phyloP scores from a whole-genome alignment of 2,329 filamentous ascomycete genomes.

The Grosmannia huntii region DNA sequence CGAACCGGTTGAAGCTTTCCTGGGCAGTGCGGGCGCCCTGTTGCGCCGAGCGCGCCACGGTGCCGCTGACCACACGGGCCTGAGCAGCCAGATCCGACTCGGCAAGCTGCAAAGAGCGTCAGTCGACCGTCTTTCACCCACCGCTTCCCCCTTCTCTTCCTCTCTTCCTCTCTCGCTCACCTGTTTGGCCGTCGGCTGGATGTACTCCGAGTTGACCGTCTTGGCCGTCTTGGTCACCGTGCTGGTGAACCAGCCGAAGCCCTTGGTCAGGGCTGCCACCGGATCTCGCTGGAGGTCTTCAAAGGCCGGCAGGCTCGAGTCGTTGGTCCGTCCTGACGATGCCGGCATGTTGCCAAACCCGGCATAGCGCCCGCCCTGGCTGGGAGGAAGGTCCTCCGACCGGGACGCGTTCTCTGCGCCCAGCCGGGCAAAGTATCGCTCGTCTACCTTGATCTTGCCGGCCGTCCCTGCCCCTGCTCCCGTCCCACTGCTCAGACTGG shows the following conservation, averaged over 20 bases:
- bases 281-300: slow-evolving; percentile 89
- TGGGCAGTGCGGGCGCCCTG: slow-evolving; percentile 62
- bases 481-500: slow-evolving; percentile 6
- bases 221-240: slow-evolving; percentile 86
- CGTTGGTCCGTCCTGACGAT: slow-evolving; percentile 30
- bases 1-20: slow-evolving; percentile 72
- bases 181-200: slow-evolving; percentile 85
- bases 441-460: slow-evolving; percentile 54
- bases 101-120: slow-evolving; percentile 43
- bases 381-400: slow-evolving; percentile 64
- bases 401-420: slow-evolving; percentile 72
- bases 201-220: slow-evolving; percentile 78
- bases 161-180: slow-evolving; percentile 30
- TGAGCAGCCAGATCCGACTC: slow-evolving; percentile 66
- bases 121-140: neutral
- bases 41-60: slow-evolving; percentile 53
- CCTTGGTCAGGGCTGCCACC: slow-evolving; percentile 74
- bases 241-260: slow-evolving; percentile 86
- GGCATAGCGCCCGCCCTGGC: slow-evolving; percentile 80
- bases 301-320: slow-evolving; percentile 47
- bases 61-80: slow-evolving; percentile 48
- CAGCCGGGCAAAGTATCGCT: slow-evolving; percentile 79
- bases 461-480: slow-evolving; percentile 12
- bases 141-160: neutral
- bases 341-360: slow-evolving; percentile 76